Evolutionary conservation across 495 filamentous ascomycete species (phyloP).

Genomic region (Hypoxylon fuscum): DNA sequence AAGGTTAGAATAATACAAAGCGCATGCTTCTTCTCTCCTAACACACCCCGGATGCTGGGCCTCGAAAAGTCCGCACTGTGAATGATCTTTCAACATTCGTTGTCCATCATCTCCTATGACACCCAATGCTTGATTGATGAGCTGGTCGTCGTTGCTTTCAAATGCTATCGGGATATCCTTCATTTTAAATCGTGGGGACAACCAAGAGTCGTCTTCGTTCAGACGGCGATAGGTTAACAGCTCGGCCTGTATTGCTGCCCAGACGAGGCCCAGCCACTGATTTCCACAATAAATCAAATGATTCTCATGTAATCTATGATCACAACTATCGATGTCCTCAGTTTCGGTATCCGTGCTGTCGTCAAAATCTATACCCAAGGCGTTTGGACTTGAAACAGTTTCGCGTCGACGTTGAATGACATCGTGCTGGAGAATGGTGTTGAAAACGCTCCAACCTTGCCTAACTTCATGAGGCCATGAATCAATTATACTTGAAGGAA

Average conservation of each 20-base stretch:
- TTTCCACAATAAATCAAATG: conserved; percentile 9
- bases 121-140: neutral
- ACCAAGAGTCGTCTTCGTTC: conserved; percentile 3
- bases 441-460: conserved; percentile 7
- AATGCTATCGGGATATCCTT: neutral
- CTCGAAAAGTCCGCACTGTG: conserved; percentile 10
- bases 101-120: neutral
- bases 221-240: conserved; percentile 28
- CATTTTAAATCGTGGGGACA: conserved; percentile 21
- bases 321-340: neutral
- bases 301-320: neutral
- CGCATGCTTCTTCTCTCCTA: conserved; percentile 18
- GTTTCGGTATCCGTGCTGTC: too few relatives aligned
- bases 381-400: neutral
- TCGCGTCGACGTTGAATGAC: neutral
- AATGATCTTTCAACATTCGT: neutral
- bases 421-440: conserved; percentile 11
- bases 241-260: conserved; percentile 23
- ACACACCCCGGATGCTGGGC: neutral
- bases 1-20: conserved; percentile 21
- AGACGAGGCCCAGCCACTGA: conserved; percentile 9
- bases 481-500: neutral
- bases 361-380: too few relatives aligned
- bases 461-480: conserved; percentile 5
- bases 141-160: neutral